Base-by-base conservation (phyloP, 805 yeast species). In the Barnettozyma populi region DNA sequence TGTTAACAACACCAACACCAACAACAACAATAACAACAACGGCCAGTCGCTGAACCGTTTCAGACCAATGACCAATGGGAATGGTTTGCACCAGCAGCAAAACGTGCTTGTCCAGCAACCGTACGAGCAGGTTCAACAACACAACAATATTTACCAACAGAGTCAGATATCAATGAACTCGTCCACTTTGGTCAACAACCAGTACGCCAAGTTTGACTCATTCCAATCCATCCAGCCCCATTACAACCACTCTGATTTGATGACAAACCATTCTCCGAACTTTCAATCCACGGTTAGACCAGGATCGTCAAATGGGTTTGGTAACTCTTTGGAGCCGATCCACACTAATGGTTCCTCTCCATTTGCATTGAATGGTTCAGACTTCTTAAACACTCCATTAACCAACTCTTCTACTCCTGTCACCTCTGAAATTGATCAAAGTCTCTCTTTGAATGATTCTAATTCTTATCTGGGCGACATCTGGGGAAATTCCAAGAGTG, bases 391-490 rank as follows among this genome's bases (percentile, higher is more conserved):
- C 40, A 46, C 55, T 21, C 51, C 53, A 38, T 36, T 53, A 18
- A 41, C 42, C 6, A 45, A 35, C 36, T 21, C 52, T 4, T 41
- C 55, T 3, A 36, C 55, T 13, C 23, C 46, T 13, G 36, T 43
- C 29, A 43, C 42, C 11, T 49, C 32, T 10, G 21, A 31, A 20
- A 45, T 18, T 45, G 55, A 55, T 3, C 48, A 52, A 46, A 52
- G 46, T 29, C 7, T 54, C n/a, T 41, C 55, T 1, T 42, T 59
- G 47, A 60, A 52, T 29, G 59, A 57, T 18, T 45, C 57, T 3
- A 36, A 44, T 5, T 23, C 51, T 19, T 60, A 60, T 45, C 35
- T 59, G 35, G 58, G 58, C 36, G 63, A 59, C 29, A 57, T 60
- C 31, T 60, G 64, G 64, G 61, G 60, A 2, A 52, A 47, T 32